Evolutionary conservation across 176 grass and related monocot species (phyloP).

Genomic region (Musa troglodytarum): DNA sequence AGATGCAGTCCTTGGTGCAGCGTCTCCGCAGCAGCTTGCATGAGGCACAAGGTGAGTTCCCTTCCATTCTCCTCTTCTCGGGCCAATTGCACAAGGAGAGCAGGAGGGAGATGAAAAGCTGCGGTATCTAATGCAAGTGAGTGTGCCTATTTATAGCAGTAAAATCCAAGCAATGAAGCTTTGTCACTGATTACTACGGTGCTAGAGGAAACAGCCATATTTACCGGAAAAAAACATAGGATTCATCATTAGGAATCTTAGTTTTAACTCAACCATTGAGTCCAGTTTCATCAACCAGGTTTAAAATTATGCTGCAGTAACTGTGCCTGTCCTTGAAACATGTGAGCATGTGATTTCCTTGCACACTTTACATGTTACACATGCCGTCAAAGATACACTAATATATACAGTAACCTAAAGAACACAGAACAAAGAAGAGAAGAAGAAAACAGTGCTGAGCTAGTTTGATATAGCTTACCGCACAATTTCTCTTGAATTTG

Average conservation of each 20-base stretch:
- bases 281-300: background rate
- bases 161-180: background rate
- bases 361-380: background rate
- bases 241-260: slow-evolving; percentile 19
- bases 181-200: no score
- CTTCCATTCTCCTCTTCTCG: background rate
- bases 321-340: background rate
- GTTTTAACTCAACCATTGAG: slow-evolving; percentile 5
- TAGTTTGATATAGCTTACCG: no score
- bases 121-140: background rate
- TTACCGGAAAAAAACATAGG: background rate
- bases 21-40: slow-evolving; percentile 20
- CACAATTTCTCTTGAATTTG: no score
- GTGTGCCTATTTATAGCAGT: background rate
- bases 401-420: background rate
- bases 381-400: background rate
- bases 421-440: background rate
- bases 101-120: background rate
- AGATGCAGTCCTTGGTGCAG: slow-evolving; percentile 18
- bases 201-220: background rate
- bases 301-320: background rate
- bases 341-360: slow-evolving; percentile 10
- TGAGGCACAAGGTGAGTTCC: slow-evolving; percentile 13
- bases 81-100: background rate
- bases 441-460: background rate